Evolutionary conservation across 495 filamentous ascomycete species (phyloP), one percentile per base, ranked within the genome.

Genomic region (Xylona heveae): DNA sequence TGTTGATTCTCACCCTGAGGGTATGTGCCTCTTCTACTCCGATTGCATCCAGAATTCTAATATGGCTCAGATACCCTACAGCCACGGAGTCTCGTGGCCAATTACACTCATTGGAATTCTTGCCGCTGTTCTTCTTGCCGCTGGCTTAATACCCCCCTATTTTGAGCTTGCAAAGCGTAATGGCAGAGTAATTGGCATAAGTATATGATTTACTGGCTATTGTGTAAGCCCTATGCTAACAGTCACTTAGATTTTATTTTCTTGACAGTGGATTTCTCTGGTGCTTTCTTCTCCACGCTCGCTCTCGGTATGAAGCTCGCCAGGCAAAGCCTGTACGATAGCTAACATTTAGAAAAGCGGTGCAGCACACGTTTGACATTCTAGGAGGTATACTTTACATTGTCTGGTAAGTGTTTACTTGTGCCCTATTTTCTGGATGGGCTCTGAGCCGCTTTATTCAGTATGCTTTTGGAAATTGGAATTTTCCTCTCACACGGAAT

Each of bases 271-370:
- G 78, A 85, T 42, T 77, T 62, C 43, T 43, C 62, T 0, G 78
- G 78, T 0, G 78, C 76, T 0, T 61, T 82, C 37, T 80, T 83
- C 48, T 79, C 74, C 0, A 57, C 81, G 3, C 64, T 81, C 54
- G 73, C 74, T 3, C 53, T 83, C 7, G 71, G 69, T 66, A 54
- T 19, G 57, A 32, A 9, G 5, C 8, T 14, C 24, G 19, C 16
- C 20, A 7, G 20, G 24, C 19, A 3, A 10, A 2, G 7, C 26
- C 4, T 10, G 9, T n/a, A 22, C 12, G 18, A 13, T 30, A 20
- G 6, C 37, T 39, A 19, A 45, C 39, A n/a, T 13, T 8, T 22
- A 27, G 10, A 21, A 21, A 28, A 64, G 73, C 68, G 20, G 69
- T 65, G 0, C 75, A 83, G 42, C 58, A 70, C 12, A 65, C 59